Evolutionary conservation across 257 asterid genomes (phyloP), one percentile per base, ranked within the genome.

Genomic region (Forsythia suspensa): DNA sequence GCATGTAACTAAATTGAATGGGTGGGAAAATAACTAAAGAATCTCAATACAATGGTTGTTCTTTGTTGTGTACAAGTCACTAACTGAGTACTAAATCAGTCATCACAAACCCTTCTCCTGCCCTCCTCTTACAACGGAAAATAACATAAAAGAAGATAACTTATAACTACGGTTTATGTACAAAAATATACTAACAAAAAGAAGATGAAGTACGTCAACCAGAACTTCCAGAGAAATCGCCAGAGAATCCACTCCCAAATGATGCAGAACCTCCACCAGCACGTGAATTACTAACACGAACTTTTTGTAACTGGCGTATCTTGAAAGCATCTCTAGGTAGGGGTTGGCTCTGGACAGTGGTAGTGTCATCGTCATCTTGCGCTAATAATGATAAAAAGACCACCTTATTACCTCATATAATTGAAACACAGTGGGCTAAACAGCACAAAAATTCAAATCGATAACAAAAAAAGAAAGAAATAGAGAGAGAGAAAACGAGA

Each of bases 191-290:
- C n/a, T 51, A 12, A 11, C 59, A 51, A 51, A 51, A 51, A 2
- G 59, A 51, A 51, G 59, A 9, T 4, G 4, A 3, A 41, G 39
- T n/a, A 75, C 75, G 81, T 86, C 83, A 92, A 44, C 90, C 83
- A 3, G 98, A 90, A 86, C 95, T 92, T 72, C 90, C 99, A 16
- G 99, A 95, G 77, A 89, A 77, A 77, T 93, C 97, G 16, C 97
- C 99, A 0, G 98, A 96, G 76, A 96, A 86, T 1, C 94, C 99
- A 84, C 99, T 96, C 71, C 99, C 99, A 72, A 91, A 93, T 0
- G 99, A 95, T 5, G 91, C 89, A 68, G 99, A 92, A n/a, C 97
- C 97, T 52, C 72, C 82, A 78, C 77, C 82, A 1, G 88, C 80
- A 73, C 87, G 83, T 39, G 93, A 82, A 77, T 84, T 72, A 55